These are phyloP conservation scores for Solanum hybrid DNA, from an alignment of 305 asterid genomes.

Conservation along the genomic window DNA sequence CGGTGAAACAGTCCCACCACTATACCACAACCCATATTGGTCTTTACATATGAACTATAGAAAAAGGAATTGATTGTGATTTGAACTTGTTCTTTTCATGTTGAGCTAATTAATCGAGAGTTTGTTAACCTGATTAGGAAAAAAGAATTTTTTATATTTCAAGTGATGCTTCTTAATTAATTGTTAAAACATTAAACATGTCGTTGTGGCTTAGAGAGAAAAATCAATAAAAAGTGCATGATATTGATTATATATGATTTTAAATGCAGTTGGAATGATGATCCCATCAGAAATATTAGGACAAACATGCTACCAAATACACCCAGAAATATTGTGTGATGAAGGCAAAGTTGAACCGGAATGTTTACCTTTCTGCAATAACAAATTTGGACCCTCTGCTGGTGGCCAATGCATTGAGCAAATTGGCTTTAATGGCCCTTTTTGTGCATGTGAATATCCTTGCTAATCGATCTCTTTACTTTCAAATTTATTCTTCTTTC, in stretches of 20 bases:
- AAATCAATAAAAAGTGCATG: not conserved
- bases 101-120: not conserved
- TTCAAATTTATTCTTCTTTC: not conserved
- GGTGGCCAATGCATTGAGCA: not conserved
- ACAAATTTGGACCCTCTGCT: conserved; percentile 4
- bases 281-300: not conserved
- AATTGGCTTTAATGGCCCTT: not conserved
- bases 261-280: not conserved
- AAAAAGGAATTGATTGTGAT: not conserved
- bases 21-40: not conserved
- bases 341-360: not conserved
- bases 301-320: conserved; percentile 6
- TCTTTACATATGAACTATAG: not conserved
- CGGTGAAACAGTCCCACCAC: not conserved
- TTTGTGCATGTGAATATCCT: conserved; percentile 8
- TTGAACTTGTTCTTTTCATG: not conserved
- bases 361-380: conserved; percentile 4
- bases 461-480: not conserved
- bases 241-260: not conserved
- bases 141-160: not conserved
- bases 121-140: not conserved
- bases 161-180: not conserved
- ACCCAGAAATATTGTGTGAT: not conserved
- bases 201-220: not conserved
- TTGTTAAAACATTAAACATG: not conserved